A percentile compares a stretch with the other conserved stretches of the same genome.
Evolutionary conservation across 2,329 filamentous ascomycete species (phyloP).

Genomic region (Berkeleyomyces basicola): DNA sequence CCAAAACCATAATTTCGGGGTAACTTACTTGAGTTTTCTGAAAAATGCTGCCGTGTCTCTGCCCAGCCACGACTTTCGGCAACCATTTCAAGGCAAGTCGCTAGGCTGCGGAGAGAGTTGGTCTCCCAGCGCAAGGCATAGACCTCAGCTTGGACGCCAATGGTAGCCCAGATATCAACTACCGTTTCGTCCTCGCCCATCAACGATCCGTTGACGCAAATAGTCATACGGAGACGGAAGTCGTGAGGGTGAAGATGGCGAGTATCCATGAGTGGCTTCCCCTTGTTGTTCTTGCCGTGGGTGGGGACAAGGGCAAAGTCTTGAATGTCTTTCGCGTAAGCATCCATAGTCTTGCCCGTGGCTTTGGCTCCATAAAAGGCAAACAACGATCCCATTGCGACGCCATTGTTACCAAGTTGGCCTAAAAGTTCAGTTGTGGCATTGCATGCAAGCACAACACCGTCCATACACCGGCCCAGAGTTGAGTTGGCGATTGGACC

Average conservation of each 20-base stretch:
- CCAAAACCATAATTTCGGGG: not conserved
- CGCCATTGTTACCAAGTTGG: conserved; percentile 58
- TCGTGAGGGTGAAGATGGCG: conserved; percentile 37
- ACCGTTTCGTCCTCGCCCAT: conserved; percentile 54
- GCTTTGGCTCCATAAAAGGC: conserved; percentile 80
- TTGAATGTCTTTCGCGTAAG: conserved; percentile 70
- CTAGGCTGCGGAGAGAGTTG: conserved; percentile 59
- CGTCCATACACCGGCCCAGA: conserved; percentile 63
- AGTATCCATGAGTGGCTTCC: conserved; percentile 30
- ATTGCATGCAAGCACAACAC: conserved; percentile 55
- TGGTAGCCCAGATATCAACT: conserved; percentile 53
- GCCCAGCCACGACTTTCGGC: conserved; percentile 70
- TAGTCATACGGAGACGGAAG: conserved; percentile 60
- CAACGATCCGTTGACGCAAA: conserved; percentile 72
- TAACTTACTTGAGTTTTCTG: conserved; percentile 29
- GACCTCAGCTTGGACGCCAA: conserved; percentile 57
- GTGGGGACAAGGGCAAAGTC: conserved; percentile 79
- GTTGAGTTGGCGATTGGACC: conserved; percentile 62
- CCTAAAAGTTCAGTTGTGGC: conserved; percentile 67
- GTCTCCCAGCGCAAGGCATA: conserved; percentile 78
- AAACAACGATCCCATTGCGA: conserved; percentile 71
- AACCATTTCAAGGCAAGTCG: conserved; percentile 59
- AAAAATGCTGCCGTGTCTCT: conserved; percentile 40
- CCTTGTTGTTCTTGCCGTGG: conserved; percentile 27
- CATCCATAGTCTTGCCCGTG: conserved; percentile 71